Percentiles rank a stretch among this genome's conserved stretches.
Evolutionary conservation across 306 rosid genomes (phyloP).

Genomic region (Alnus glutinosa): DNA sequence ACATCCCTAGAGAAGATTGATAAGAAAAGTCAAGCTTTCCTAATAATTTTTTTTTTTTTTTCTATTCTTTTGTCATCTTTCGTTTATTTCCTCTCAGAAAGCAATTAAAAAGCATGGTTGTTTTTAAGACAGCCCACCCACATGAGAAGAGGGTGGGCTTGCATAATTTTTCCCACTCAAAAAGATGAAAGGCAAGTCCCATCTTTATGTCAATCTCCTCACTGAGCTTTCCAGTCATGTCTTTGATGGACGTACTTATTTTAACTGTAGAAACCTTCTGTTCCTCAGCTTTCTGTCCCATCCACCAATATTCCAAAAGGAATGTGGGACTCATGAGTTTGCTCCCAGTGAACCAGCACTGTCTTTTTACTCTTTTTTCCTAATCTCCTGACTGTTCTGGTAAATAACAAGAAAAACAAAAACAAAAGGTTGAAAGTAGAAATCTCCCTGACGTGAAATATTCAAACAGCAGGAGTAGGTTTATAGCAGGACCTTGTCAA

Average conservation of each 20-base stretch:
- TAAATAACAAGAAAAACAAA: slow-evolving; percentile 41
- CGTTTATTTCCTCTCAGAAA: slow-evolving; percentile 8
- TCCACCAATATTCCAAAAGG: slow-evolving; percentile 82
- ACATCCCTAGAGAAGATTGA: slow-evolving; percentile 62
- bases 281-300: slow-evolving; percentile 98
- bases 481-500: slow-evolving; percentile 34
- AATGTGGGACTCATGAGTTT: slow-evolving; percentile 68
- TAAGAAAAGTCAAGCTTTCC: slow-evolving; percentile 59
- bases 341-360: slow-evolving; percentile 69
- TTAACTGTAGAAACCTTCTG: slow-evolving; percentile 81
- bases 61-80: slow-evolving; percentile 45
- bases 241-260: slow-evolving; percentile 63
- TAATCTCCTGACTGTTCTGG: slow-evolving; percentile 37
- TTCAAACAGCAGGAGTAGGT: neutral
- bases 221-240: slow-evolving; percentile 64
- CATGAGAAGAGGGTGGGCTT: slow-evolving; percentile 31
- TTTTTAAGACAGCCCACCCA: slow-evolving; percentile 19
- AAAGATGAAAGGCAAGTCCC: slow-evolving; percentile 67
- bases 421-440: neutral
- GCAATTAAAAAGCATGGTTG: slow-evolving; percentile 16
- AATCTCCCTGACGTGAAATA: neutral
- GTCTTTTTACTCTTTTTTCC: slow-evolving; percentile 24
- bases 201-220: slow-evolving; percentile 59
- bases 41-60: slow-evolving; percentile 7
- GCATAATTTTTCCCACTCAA: slow-evolving; percentile 66